Percentiles rank a stretch among this genome's conserved stretches.
Evolutionary conservation across 192 early-diverging fungal genomes (phyloP).

Genomic region (Backusella macrospora): DNA sequence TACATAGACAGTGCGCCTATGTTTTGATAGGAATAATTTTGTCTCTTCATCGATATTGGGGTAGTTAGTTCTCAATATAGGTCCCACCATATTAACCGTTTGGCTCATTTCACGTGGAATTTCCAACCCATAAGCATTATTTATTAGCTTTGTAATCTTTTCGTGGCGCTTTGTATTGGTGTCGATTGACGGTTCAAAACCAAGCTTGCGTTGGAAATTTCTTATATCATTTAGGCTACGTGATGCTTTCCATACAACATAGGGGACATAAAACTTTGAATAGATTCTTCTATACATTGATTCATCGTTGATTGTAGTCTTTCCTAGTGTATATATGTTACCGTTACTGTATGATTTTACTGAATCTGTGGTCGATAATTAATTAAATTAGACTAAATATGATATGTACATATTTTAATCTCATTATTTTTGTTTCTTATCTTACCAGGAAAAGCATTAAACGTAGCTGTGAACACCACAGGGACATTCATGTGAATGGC

Average conservation of each 20-base stretch:
- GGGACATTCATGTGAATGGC: background rate
- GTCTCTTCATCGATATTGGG: background rate
- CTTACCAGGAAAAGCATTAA: conserved; percentile 20
- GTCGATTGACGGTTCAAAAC: background rate
- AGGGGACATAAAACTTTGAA: background rate
- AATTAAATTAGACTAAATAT: background rate
- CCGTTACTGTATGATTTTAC: background rate
- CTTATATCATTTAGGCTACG: background rate
- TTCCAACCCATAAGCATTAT: conserved; percentile 33
- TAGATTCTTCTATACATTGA: background rate
- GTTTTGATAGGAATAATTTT: conserved; percentile 24
- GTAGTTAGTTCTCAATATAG: conserved; percentile 36
- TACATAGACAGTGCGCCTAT: conserved; percentile 31
- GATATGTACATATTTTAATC: background rate
- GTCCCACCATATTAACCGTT: conserved; percentile 34
- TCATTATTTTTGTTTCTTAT: background rate
- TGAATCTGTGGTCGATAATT: background rate
- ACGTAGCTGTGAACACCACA: background rate
- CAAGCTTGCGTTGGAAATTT: background rate
- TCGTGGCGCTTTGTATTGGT: background rate
- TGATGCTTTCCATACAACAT: background rate
- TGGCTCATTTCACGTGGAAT: conserved; percentile 20
- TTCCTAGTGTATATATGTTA: background rate
- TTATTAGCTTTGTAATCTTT: conserved; percentile 21
- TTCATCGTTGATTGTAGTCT: background rate